Evolutionary conservation across 371 early-diverging fungal species (phyloP).

Genomic region (Apophysomyces sp.): DNA sequence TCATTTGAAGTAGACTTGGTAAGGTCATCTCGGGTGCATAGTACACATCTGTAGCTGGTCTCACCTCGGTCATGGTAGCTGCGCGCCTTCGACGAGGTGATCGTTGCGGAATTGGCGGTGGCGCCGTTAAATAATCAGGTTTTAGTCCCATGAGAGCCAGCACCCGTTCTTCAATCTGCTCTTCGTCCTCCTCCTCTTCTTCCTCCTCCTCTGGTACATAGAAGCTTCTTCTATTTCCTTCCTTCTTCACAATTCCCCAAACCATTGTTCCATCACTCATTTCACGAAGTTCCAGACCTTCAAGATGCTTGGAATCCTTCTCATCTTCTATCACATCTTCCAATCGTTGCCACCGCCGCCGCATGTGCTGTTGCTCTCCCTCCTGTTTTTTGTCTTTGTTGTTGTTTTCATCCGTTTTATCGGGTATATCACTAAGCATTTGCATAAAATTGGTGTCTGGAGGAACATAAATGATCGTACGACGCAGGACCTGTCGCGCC

Average conservation of each 20-base stretch:
- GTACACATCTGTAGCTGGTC: constrained; percentile 23
- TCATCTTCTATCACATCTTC: constrained; percentile 7
- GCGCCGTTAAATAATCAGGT: constrained; percentile 1
- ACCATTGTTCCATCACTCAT: constrained; percentile 30
- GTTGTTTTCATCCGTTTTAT: not conserved
- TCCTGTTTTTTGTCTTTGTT: not conserved
- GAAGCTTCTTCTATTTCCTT: constrained; percentile 30
- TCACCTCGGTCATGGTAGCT: constrained; percentile 6
- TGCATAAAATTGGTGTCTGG: constrained; percentile 36
- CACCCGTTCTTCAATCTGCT: constrained; percentile 21
- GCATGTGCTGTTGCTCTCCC: not conserved
- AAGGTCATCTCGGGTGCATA: constrained; percentile 24
- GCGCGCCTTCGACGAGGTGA: constrained; percentile 20
- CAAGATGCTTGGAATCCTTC: constrained; percentile 2
- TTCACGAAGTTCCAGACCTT: constrained; percentile 35
- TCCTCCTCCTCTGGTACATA: constrained; percentile 5
- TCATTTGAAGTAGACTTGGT: constrained; percentile 22
- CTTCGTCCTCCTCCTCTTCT: constrained; percentile 18
- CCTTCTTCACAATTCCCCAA: constrained; percentile 34
- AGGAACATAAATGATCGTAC: constrained; percentile 49
- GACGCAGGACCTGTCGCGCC: constrained; percentile 31
- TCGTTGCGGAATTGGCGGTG: constrained; percentile 28
- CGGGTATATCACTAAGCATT: not conserved
- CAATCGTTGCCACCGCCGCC: not conserved
- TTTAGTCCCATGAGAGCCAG: constrained; percentile 18